phyloP scores from a whole-genome alignment of 352 stramenopile genomes.

The Phytophthora melonis region DNA sequence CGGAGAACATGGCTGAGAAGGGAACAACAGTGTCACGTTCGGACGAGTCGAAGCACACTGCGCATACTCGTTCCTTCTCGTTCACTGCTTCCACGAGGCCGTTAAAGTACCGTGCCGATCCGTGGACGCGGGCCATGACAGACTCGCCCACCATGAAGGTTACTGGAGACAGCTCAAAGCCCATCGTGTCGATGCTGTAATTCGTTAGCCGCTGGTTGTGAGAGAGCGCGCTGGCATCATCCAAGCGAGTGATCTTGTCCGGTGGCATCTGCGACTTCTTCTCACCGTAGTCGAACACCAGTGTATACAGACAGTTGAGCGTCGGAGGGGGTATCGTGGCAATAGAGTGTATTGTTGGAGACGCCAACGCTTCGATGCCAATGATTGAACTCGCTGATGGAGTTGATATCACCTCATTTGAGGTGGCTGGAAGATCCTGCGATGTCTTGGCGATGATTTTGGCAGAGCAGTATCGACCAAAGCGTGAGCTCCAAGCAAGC shows the following conservation, averaged over 20 bases:
- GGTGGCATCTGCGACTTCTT: constrained; percentile 55
- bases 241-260: constrained; percentile 63
- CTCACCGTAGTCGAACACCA: constrained; percentile 84
- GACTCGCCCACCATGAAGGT: constrained; percentile 64
- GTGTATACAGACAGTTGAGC: constrained; percentile 42
- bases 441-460: constrained; percentile 48
- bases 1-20: constrained; percentile 77
- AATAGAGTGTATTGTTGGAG: constrained; percentile 19
- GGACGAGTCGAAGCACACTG: constrained; percentile 77
- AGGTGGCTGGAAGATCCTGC: constrained; percentile 28
- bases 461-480: constrained; percentile 70
- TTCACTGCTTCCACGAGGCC: constrained; percentile 63
- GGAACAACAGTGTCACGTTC: constrained; percentile 67
- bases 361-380: background rate
- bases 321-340: constrained; percentile 11
- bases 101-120: constrained; percentile 66
- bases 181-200: constrained; percentile 81
- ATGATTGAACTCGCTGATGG: constrained; percentile 11
- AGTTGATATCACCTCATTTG: constrained; percentile 3
- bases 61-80: constrained; percentile 67
- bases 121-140: constrained; percentile 69
- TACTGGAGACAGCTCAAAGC: constrained; percentile 70
- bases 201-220: constrained; percentile 77
- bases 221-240: constrained; percentile 62
- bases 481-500: constrained; percentile 80